A percentile compares a stretch with the other conserved stretches of the same genome.
Conservation (phyloP, 2,329 filamentous ascomycete species). For the Aureobasidium subglaciale region DNA sequence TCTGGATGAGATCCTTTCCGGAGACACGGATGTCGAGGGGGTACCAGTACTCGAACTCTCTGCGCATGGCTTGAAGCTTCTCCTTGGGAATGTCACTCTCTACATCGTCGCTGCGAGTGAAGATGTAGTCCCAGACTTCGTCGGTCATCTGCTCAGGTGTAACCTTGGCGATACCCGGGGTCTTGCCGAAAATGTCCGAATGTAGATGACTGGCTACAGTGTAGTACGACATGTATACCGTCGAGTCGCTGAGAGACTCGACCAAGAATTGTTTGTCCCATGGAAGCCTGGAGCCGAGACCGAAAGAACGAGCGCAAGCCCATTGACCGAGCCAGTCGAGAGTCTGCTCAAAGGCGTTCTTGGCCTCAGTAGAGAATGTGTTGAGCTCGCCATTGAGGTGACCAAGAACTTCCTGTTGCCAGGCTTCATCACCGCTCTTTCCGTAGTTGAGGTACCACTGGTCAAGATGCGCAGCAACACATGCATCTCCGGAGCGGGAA, state of each 20-base stretch:
- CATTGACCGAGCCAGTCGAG: constrained; percentile 91
- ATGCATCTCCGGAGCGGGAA: constrained; percentile 83
- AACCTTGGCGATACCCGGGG: constrained; percentile 61
- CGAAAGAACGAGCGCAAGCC: constrained; percentile 88
- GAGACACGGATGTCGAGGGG: constrained; percentile 81
- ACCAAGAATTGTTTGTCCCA: constrained; percentile 91
- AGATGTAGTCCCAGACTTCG: constrained; percentile 94
- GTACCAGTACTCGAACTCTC: constrained; percentile 97
- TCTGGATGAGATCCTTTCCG: constrained; percentile 88
- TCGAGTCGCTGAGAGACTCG: constrained; percentile 85
- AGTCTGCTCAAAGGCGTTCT: constrained; percentile 66
- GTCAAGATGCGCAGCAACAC: constrained; percentile 85
- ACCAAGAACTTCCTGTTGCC: constrained; percentile 68
- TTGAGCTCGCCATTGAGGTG: constrained; percentile 69
- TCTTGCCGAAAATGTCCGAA: constrained; percentile 76
- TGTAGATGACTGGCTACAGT: constrained; percentile 50
- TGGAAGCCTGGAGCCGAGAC: constrained; percentile 86
- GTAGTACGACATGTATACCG: constrained; percentile 84
- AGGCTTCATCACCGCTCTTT: constrained; percentile 63
- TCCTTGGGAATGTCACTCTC: constrained; percentile 66
- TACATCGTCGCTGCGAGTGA: constrained; percentile 67
- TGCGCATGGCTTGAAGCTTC: constrained; percentile 69
- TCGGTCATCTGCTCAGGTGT: constrained; percentile 83
- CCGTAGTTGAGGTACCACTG: constrained; percentile 99
- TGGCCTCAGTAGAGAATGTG: constrained; percentile 59